These are phyloP conservation scores for Ustilago esculenta DNA, from an alignment of 1,284 basidiomycete genomes.

Conservation along the genomic window DNA sequence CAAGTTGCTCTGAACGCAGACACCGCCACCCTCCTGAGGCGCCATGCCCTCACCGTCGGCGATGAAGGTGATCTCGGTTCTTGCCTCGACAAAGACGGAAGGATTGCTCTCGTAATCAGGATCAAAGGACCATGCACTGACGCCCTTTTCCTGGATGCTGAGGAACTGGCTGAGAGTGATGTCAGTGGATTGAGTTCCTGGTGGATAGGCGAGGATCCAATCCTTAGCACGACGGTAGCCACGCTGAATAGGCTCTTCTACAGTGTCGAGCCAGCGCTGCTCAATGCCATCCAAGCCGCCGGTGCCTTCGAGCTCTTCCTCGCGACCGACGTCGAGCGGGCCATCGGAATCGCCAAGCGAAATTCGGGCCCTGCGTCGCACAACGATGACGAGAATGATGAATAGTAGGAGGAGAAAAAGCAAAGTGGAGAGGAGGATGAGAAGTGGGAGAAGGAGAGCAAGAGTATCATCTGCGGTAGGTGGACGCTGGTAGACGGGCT, in stretches of 20 bases:
- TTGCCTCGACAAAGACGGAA: slow-evolving; percentile 62
- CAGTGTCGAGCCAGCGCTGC: slow-evolving; percentile 88
- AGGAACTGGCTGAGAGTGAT: slow-evolving; percentile 66
- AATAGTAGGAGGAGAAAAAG: slow-evolving; percentile 76
- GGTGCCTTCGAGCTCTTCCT: slow-evolving; percentile 77
- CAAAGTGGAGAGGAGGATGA: slow-evolving; percentile 88
- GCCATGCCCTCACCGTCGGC: slow-evolving; percentile 66
- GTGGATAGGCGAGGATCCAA: slow-evolving; percentile 68
- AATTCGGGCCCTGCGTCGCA: slow-evolving; percentile 51
- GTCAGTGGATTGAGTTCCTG: slow-evolving; percentile 57
- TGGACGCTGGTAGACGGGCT: slow-evolving; percentile 45
- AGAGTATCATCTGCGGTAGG: slow-evolving; percentile 47
- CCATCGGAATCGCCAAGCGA: slow-evolving; percentile 86
- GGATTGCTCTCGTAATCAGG: slow-evolving; percentile 66
- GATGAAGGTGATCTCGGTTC: slow-evolving; percentile 66
- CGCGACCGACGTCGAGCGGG: slow-evolving; percentile 89
- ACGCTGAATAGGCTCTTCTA: slow-evolving; percentile 75
- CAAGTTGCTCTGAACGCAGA: slow-evolving; percentile 64
- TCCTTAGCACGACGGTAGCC: slow-evolving; percentile 89
- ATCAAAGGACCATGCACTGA: slow-evolving; percentile 66
- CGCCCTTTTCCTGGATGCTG: slow-evolving; percentile 67
- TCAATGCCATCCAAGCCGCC: slow-evolving; percentile 92
- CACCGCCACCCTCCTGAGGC: slow-evolving; percentile 64
- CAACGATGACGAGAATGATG: slow-evolving; percentile 60
- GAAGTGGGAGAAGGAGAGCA: slow-evolving; percentile 70